Base-by-base conservation (phyloP, 2,329 filamentous ascomycete genomes). In the Apiospora marii region DNA sequence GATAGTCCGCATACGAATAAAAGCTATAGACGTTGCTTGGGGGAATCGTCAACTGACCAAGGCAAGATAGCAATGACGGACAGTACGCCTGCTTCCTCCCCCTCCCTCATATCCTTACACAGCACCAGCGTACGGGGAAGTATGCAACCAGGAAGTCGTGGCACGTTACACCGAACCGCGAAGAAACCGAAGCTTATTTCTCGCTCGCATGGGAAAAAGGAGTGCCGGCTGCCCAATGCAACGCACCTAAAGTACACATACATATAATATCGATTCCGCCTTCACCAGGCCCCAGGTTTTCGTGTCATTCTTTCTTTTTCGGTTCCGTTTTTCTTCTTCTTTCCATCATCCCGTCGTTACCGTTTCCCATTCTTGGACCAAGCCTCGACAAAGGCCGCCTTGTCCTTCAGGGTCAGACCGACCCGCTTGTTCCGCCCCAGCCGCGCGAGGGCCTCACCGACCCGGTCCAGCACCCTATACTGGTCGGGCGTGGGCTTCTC, bases 401-500 rank as follows among this genome's bases (percentile, higher is more conserved):
- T 99, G 74, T 98, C 94, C 77, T 88, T 86, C 71, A 97, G 87
- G 0, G 94, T 95, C 76, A 99, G 82, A 0, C 93, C 95, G 0
- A 99, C 94, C 72, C 96, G 89, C 86, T 97, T 97, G 51, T 96
- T 95, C 74, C 96, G 87, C 1, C 95, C 94, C 70, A 99, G 82
- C 70, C 96, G 86, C n/a, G 96, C 95, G 72, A 99, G 85, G 14
- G 95, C 92, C 77, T 98, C 96, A 0, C 90, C 94, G 22, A 99
- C 90, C 48, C 89, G 89, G 78, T 98, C 94, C 61, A 98, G 84
- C 16, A 96, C 85, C 51, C 86, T 87, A 79, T 91, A 89, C 81
- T 98, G 94, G 10, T 92, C 89, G 0, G 78, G 71, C 0, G 83
- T 83, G 7, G 87, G 80, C 3, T 82, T 79, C 24, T 77, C 78